Conservation (phyloP, 2,329 filamentous ascomycete species). For the Xylariales sp. region DNA sequence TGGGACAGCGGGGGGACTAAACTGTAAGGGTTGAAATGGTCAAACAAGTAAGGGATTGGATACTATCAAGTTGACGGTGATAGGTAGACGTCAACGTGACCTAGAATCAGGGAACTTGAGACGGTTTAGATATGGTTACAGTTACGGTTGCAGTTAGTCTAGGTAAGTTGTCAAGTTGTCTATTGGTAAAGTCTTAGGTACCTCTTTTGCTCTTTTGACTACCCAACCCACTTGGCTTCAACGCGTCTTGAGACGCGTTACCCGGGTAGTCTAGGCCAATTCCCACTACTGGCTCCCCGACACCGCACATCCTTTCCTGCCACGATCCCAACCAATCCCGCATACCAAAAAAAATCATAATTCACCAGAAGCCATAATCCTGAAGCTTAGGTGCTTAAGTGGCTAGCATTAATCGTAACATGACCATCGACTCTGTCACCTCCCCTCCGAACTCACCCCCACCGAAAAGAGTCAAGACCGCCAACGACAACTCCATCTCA, state of each 20-base stretch:
- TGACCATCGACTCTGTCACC: slow-evolving; percentile 53
- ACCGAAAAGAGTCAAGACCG: slow-evolving; percentile 81
- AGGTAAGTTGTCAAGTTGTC: too few species aligned
- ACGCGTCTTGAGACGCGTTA: slow-evolving; percentile 42
- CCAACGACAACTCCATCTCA: slow-evolving; percentile 44
- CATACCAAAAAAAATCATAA: slow-evolving; percentile 1
- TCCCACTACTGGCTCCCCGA: slow-evolving; percentile 32
- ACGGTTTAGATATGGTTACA: too few species aligned
- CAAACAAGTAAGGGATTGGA: too few species aligned
- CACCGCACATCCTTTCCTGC: slow-evolving; percentile 17
- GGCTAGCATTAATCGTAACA: slow-evolving; percentile 43
- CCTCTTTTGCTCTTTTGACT: too few species aligned
- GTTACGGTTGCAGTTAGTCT: too few species aligned
- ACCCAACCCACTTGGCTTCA: slow-evolving; percentile 20
- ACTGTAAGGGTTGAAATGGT: too few species aligned
- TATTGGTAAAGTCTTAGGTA: too few species aligned
- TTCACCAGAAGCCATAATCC: neutral
- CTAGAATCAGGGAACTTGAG: too few species aligned
- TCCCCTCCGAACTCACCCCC: slow-evolving; percentile 78
- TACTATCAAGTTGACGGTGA: too few species aligned
- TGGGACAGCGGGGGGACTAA: too few species aligned
- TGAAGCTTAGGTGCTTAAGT: neutral
- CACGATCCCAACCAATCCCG: neutral
- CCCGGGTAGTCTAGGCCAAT: neutral
- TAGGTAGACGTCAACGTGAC: neutral